These are phyloP conservation scores for Pseudozyma tsukubaensis DNA, from an alignment of 1,284 basidiomycete genomes.

Conservation along the genomic window DNA sequence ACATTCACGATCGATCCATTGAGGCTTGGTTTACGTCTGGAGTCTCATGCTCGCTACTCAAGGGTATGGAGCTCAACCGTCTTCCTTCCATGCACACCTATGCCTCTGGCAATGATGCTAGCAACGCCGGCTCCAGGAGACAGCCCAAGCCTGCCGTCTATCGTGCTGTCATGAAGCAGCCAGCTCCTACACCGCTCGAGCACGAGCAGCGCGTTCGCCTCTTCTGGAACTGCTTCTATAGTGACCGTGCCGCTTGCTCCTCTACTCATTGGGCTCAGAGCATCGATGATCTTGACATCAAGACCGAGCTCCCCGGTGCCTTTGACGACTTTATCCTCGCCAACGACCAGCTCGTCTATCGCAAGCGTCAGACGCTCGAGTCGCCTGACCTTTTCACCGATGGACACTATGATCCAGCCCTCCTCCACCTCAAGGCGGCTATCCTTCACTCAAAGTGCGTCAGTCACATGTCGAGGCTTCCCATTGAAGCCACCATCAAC, in stretches of 20 bases:
- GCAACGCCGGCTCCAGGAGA: constrained; percentile 12
- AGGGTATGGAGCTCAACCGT: constrained; percentile 53
- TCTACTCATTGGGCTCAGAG: constrained; percentile 53
- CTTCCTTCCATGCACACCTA: constrained; percentile 31
- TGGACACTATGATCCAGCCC: constrained; percentile 44
- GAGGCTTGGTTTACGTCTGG: constrained; percentile 57
- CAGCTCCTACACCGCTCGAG: constrained; percentile 32
- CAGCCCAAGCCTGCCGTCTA: constrained; percentile 46
- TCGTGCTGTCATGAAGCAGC: constrained; percentile 24
- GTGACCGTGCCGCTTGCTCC: constrained; percentile 51
- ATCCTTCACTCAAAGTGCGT: constrained; percentile 48
- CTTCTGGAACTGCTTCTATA: constrained; percentile 53
- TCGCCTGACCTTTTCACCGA: constrained; percentile 51
- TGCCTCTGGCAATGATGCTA: constrained; percentile 8
- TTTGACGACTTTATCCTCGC: constrained; percentile 50
- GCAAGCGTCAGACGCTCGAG: constrained; percentile 47
- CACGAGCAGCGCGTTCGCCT: constrained; percentile 52
- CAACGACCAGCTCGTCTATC: constrained; percentile 31
- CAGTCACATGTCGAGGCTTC: constrained; percentile 47
- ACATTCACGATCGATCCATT: constrained; percentile 51
- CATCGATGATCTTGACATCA: constrained; percentile 52
- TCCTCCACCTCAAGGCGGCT: constrained; percentile 51
- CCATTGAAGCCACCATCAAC: constrained; percentile 29
- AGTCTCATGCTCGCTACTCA: constrained; percentile 26
- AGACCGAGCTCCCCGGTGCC: constrained; percentile 50